phyloP scores from a whole-genome alignment of 1,284 basidiomycete species.

The Trametes hirsuta region DNA sequence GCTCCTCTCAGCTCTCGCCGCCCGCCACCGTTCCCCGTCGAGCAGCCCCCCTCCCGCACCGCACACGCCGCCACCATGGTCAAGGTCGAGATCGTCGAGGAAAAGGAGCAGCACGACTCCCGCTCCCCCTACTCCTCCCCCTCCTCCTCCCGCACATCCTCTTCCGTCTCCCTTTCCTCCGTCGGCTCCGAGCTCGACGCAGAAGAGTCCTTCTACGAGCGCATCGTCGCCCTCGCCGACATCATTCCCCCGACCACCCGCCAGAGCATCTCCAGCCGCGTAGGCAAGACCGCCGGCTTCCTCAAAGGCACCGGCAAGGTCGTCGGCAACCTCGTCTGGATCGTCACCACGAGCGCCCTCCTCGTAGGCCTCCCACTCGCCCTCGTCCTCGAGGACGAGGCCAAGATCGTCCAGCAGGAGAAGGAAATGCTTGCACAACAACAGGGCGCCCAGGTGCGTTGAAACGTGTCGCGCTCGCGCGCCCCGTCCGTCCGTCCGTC shows the following conservation, averaged over 20 bases:
- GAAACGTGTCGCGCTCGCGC: constrained; percentile 57
- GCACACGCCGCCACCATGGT: constrained; percentile 57
- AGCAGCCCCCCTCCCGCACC: not conserved
- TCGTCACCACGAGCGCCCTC: constrained; percentile 91
- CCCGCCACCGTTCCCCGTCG: not conserved
- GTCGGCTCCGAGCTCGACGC: constrained; percentile 65
- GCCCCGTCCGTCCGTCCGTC: constrained; percentile 8
- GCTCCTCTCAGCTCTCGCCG: not conserved
- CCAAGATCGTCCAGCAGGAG: constrained; percentile 93
- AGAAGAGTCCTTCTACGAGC: constrained; percentile 88
- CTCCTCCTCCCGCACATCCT: constrained; percentile 66
- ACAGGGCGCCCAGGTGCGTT: constrained; percentile 73
- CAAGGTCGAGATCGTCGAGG: constrained; percentile 84
- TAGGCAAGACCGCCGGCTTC: constrained; percentile 64
- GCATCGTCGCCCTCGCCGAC: constrained; percentile 90
- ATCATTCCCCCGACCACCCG: constrained; percentile 93
- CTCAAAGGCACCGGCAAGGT: constrained; percentile 70
- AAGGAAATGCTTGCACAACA: constrained; percentile 94
- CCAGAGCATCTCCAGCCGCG: constrained; percentile 66
- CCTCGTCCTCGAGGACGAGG: constrained; percentile 94
- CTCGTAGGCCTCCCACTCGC: constrained; percentile 94
- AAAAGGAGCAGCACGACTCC: constrained; percentile 56
- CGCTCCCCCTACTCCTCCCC: constrained; percentile 71
- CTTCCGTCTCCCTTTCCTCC: constrained; percentile 75
- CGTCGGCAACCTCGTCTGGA: constrained; percentile 91